These are phyloP conservation scores for Aegilops sharonensis DNA, from an alignment of 176 grass and related monocot genomes.

Conservation along the genomic window DNA sequence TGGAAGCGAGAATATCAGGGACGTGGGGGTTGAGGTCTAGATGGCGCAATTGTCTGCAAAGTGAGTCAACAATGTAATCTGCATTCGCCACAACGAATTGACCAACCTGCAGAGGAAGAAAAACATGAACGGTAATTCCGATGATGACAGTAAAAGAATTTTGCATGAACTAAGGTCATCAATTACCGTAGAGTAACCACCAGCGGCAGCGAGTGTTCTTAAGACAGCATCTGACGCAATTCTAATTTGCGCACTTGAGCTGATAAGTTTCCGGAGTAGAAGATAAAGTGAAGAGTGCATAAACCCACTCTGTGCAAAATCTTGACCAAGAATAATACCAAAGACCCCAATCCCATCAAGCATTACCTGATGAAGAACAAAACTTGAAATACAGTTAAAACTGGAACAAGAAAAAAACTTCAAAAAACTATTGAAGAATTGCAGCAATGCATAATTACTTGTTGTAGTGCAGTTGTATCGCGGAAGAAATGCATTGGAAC, in stretches of 20 bases:
- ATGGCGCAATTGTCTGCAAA: slow-evolving; percentile 82
- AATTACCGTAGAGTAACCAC: slow-evolving; percentile 68
- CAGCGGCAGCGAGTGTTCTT: slow-evolving; percentile 64
- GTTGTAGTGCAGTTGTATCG: slow-evolving; percentile 69
- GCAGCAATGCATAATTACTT: slow-evolving; percentile 55
- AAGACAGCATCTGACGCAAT: slow-evolving; percentile 79
- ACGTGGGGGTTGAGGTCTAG: slow-evolving; percentile 84
- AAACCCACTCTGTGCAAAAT: slow-evolving; percentile 86
- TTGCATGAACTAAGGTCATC: slow-evolving; percentile 23
- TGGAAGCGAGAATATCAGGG: slow-evolving; percentile 91
- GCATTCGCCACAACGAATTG: slow-evolving; percentile 84
- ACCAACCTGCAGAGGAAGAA: slow-evolving; percentile 62
- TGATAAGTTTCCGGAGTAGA: slow-evolving; percentile 77
- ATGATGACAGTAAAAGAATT: slow-evolving; percentile 12
- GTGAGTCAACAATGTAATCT: slow-evolving; percentile 90
- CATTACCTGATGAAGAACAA: slow-evolving; percentile 61
- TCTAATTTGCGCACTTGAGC: slow-evolving; percentile 79
- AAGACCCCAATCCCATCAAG: slow-evolving; percentile 94
- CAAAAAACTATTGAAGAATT: slow-evolving; percentile 27
- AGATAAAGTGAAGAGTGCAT: slow-evolving; percentile 94
- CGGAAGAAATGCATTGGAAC: slow-evolving; percentile 72
- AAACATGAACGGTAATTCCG: slow-evolving; percentile 18
- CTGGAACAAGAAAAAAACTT: slow-evolving; percentile 23
- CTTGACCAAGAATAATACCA: slow-evolving; percentile 70
- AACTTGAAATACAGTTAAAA: slow-evolving; percentile 25